Percentiles rank a stretch among this genome's conserved stretches.
phyloP scores from a whole-genome alignment of 352 stramenopile genomes.

The Phytopythium oedochilum region DNA sequence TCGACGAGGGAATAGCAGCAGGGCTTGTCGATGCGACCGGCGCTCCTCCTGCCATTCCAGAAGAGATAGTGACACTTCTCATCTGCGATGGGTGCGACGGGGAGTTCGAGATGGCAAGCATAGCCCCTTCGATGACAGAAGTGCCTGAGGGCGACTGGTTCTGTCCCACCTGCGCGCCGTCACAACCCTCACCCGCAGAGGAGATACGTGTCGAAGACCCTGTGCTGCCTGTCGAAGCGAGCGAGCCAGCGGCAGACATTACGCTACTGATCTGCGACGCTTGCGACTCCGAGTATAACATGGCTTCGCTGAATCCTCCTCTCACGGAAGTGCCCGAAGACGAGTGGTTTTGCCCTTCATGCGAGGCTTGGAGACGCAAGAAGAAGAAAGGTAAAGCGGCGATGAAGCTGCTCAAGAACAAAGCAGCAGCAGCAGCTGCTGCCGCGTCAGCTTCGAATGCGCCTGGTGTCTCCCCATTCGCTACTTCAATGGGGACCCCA shows the following conservation, averaged over 20 bases:
- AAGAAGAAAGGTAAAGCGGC: conserved; percentile 1
- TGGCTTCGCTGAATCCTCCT: conserved; percentile 16
- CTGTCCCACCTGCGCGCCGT: conserved; percentile 2
- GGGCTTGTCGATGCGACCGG: background rate
- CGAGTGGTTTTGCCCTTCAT: conserved; percentile 36
- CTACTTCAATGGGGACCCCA: background rate
- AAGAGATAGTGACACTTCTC: conserved; percentile 29
- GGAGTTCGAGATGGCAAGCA: conserved; percentile 44
- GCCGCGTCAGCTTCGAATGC: background rate
- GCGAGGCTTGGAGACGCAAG: conserved; percentile 4
- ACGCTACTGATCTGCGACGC: conserved; percentile 32
- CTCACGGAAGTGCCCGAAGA: conserved; percentile 18
- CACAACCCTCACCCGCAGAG: background rate
- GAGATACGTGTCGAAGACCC: background rate
- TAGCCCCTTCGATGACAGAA: conserved; percentile 33
- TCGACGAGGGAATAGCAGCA: background rate
- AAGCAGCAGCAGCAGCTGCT: background rate
- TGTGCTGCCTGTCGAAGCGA: background rate
- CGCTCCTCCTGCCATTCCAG: background rate
- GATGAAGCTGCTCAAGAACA: conserved; percentile 8
- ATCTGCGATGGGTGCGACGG: conserved; percentile 70
- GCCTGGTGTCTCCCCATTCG: background rate
- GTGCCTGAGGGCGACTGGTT: conserved; percentile 44
- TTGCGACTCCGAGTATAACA: conserved; percentile 26
- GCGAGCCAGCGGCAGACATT: background rate